Base-by-base conservation (phyloP, 202 grass and related monocot species). In the Alloteropsis angusta region DNA sequence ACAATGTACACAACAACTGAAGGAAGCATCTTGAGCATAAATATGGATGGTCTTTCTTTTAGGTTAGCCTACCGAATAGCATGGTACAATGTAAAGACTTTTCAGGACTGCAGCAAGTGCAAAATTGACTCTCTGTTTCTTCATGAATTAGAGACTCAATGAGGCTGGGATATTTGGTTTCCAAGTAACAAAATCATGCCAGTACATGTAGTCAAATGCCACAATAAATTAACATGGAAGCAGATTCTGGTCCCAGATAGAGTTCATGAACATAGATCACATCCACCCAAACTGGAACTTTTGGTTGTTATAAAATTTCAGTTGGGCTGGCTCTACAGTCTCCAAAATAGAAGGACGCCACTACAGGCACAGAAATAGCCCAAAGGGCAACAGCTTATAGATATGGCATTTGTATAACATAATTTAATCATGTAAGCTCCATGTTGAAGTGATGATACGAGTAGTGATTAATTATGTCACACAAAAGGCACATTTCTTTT, bases 381-480 rank as follows among this genome's bases (percentile, higher is more conserved):
- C 45, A 80, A 84, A 73, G 37, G 16, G n/a, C 16, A 60, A 34
- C 2, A 17, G 35, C 30, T 23, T 32, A 14, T 14, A 26, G 47
- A 80, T 68, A 75, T 28, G 52, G 60, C 50, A 75, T 60, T 48
- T 73, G 67, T 37, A 44, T 36, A 12, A 74, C 41, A 59, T 46
- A 4, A 67, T 67, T 67, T n/a, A 14, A 60, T 58, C 61, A 44
- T 16, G 50, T 9, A 48, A 16, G 64, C 9, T 49, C 68, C 8
- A n/a, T 10, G 34, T 62, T 65, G 19, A 21, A 4, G 6, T 49
- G 28, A 5, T 65, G 16, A 39, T 62, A 17, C 64, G 0, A 46
- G 65, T 67, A 38, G 58, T 39, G 11, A 47, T 32, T 74, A 39
- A 47, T 32, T 74, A 39, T 55, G 56, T 26, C 17, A 39, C 32